These are phyloP conservation scores for Azolla pinnata DNA, from an alignment of 75 land plant genomes.

Conservation along the genomic window DNA sequence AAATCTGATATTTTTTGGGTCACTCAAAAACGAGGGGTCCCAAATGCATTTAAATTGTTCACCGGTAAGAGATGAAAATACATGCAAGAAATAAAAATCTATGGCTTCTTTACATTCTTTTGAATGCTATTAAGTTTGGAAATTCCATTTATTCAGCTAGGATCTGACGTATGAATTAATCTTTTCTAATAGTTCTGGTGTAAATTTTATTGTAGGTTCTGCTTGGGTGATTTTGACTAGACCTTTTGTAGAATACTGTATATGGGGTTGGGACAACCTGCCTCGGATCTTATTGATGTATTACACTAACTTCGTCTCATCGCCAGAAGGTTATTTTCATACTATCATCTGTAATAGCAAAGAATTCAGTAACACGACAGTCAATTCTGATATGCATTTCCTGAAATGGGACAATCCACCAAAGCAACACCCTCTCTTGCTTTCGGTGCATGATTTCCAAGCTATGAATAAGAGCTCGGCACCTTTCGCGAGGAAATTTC, in stretches of 20 bases:
- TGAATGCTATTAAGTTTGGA: too few relatives aligned
- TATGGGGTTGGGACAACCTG: conserved; percentile 71
- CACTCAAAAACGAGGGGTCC: conserved; percentile 46
- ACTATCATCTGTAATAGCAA: conserved; percentile 65
- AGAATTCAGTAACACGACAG: conserved; percentile 53
- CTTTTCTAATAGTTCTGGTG: too few relatives aligned
- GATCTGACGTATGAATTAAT: too few relatives aligned
- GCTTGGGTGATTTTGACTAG: conserved; percentile 50
- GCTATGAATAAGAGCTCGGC: conserved; percentile 66
- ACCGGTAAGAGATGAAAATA: too few relatives aligned
- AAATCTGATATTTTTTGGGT: conserved; percentile 77
- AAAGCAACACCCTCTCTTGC: conserved; percentile 29
- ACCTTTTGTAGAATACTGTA: conserved; percentile 61
- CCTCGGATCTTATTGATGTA: conserved; percentile 81
- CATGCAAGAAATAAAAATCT: too few relatives aligned
- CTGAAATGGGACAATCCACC: conserved; percentile 34
- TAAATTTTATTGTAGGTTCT: conserved; percentile 82
- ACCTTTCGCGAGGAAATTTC: conserved; percentile 55
- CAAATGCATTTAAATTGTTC: conserved; percentile 65
- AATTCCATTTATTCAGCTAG: too few relatives aligned
- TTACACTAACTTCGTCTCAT: conserved; percentile 56
- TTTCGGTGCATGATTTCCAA: conserved; percentile 31
- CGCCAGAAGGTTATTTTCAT: conserved; percentile 68
- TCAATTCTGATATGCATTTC: conserved; percentile 56
- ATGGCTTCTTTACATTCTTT: too few relatives aligned